Evolutionary conservation across 345 rosid genomes (phyloP).

Genomic region (Salix dunnii): DNA sequence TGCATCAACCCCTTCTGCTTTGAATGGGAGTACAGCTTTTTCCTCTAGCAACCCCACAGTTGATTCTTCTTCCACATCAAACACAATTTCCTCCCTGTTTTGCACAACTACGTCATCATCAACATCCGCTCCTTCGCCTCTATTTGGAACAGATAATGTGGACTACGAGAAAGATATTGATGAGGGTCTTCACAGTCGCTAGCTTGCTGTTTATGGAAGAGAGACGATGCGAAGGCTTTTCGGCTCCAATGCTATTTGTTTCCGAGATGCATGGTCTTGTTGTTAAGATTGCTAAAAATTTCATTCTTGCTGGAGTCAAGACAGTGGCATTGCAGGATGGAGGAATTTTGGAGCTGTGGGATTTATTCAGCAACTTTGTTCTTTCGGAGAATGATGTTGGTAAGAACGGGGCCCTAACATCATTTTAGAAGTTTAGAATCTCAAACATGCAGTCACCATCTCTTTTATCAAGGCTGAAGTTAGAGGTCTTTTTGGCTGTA

Average conservation of each 20-base stretch:
- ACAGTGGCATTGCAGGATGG: constrained; percentile 93
- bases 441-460: constrained; percentile 75
- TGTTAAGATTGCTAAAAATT: constrained; percentile 95
- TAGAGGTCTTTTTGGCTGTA: constrained; percentile 89
- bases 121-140: background rate
- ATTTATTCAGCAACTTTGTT: constrained; percentile 78
- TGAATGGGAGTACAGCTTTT: constrained; percentile 26
- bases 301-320: constrained; percentile 94
- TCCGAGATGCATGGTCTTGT: constrained; percentile 96
- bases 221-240: constrained; percentile 96
- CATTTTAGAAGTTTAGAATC: constrained; percentile 93
- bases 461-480: constrained; percentile 88
- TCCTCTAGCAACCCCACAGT: no score
- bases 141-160: background rate
- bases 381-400: constrained; percentile 82
- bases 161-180: constrained; percentile 37
- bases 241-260: constrained; percentile 72
- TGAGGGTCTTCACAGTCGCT: constrained; percentile 96
- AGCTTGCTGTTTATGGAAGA: constrained; percentile 98
- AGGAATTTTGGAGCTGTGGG: constrained; percentile 79
- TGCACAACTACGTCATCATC: background rate
- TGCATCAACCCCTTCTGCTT: constrained; percentile 41
- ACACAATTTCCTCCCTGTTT: background rate
- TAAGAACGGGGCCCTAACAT: constrained; percentile 89
- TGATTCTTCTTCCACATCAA: background rate